Base-by-base conservation (phyloP, 176 grass and related monocot genomes). In the Canna indica region DNA sequence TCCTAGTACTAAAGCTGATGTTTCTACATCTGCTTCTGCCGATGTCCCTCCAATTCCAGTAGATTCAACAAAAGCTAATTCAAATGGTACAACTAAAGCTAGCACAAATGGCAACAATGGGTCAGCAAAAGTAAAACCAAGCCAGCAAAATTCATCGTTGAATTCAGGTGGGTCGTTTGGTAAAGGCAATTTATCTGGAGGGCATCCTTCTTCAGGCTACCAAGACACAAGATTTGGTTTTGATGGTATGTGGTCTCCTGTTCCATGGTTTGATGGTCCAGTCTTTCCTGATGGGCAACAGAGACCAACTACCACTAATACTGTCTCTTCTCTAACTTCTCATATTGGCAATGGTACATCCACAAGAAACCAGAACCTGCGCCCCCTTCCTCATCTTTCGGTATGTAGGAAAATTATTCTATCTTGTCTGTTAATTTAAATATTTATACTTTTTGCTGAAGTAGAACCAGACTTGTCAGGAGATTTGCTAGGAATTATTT, bases 211-310 rank as follows among this genome's bases (percentile, higher is more conserved):
- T 50, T 41, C 38, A 15, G 27, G 38, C 26, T 75, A 24, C 44
- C 38, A 47, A 28, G 73, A 75, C 34, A 59, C 59, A 24, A 75
- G 57, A 65, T 75, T 65, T 48, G 73, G 38, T 26, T 50, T 64
- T 36, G 73, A 64, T 47, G 73, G 73, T 25, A 64, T 50, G 36
- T 47, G 59, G 59, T 64, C 73, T 15, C 73, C 73, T 65, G 60
- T 75, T 36, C 42, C 58, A 50, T 75, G 59, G 59, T 75, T 34
- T 24, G 59, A 75, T 48, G 41, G 59, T 41, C 29, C 36, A 14
- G 35, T 75, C 17, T 65, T 65, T 64, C 41, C 73, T 47, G 73
- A 75, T 64, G 59, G 73, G 59, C 73, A 52, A 17, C 42, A 75
- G 59, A 75, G 59, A 36, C 59, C 59, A 30, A 20, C 57, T 50